These are phyloP conservation scores for Pseudocercospora musae DNA, from an alignment of 2,329 filamentous ascomycete genomes.

Conservation along the genomic window DNA sequence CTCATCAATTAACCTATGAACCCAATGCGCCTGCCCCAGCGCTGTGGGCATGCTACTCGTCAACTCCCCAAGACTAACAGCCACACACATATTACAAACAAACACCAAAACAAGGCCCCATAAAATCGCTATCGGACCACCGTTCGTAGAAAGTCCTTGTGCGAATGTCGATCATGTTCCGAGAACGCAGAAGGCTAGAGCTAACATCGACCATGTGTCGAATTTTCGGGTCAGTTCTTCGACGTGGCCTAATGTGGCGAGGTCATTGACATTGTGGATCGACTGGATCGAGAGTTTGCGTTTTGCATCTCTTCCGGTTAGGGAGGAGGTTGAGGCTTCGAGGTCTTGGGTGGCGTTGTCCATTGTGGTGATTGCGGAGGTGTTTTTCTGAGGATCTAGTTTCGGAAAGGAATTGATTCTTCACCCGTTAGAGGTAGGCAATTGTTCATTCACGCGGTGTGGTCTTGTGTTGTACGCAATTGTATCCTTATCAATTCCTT, in stretches of 20 bases:
- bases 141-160: conserved; percentile 51
- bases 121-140: conserved; percentile 53
- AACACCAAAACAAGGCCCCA: conserved; percentile 56
- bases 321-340: conserved; percentile 5
- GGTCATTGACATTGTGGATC: conserved; percentile 38
- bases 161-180: conserved; percentile 60
- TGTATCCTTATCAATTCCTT: neutral
- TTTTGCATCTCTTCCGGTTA: neutral
- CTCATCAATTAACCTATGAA: conserved; percentile 45
- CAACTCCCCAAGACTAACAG: conserved; percentile 55
- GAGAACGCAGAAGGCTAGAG: conserved; percentile 56
- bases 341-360: conserved; percentile 13
- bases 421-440: neutral
- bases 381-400: too few relatives aligned
- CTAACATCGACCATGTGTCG: conserved; percentile 55
- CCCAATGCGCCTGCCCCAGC: conserved; percentile 59
- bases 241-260: conserved; percentile 44
- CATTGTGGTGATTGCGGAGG: too few relatives aligned
- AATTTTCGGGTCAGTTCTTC: conserved; percentile 50
- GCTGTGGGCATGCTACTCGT: conserved; percentile 60
- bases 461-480: neutral
- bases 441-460: neutral
- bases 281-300: conserved; percentile 11
- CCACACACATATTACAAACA: conserved; percentile 50
- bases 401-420: too few relatives aligned